These are phyloP conservation scores for Ogataea philodendri DNA, from an alignment of 805 yeast species.

Conservation along the genomic window DNA sequence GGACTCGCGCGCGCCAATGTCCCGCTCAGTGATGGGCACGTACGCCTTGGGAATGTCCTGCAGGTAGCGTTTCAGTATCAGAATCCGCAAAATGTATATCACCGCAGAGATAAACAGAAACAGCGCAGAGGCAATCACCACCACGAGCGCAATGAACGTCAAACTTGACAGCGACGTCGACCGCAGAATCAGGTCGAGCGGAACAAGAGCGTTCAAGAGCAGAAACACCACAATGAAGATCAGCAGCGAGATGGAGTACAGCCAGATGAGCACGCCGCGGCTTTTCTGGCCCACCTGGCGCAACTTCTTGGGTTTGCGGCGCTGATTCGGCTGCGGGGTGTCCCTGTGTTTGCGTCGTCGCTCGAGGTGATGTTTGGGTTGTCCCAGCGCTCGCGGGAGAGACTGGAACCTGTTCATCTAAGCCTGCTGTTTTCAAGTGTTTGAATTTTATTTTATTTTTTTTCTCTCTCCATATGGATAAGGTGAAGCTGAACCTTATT, in stretches of 20 bases:
- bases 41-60: slow-evolving; percentile 79
- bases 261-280: slow-evolving; percentile 35
- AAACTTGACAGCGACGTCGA: slow-evolving; percentile 53
- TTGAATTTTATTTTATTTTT: not conserved
- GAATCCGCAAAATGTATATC: slow-evolving; percentile 57
- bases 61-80: slow-evolving; percentile 54
- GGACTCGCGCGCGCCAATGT: slow-evolving; percentile 50
- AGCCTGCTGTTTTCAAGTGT: not conserved
- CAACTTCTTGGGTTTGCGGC: slow-evolving; percentile 13
- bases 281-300: slow-evolving; percentile 21
- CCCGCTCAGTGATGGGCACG: slow-evolving; percentile 63
- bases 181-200: slow-evolving; percentile 72
- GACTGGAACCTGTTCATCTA: slow-evolving; percentile 7
- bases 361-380: slow-evolving; percentile 5
- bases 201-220: slow-evolving; percentile 67
- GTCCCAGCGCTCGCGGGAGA: slow-evolving; percentile 11
- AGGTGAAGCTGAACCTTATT: slow-evolving; percentile 42
- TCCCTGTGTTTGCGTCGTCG: slow-evolving; percentile 13
- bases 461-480: slow-evolving; percentile 20
- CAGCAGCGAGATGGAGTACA: slow-evolving; percentile 44
- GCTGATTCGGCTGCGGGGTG: slow-evolving; percentile 14
- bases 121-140: slow-evolving; percentile 65
- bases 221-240: slow-evolving; percentile 42
- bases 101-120: slow-evolving; percentile 51
- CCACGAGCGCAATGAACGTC: slow-evolving; percentile 78